Evolutionary conservation across 805 yeast species (phyloP).

Genomic region (Sugiyamaella marilandica): DNA sequence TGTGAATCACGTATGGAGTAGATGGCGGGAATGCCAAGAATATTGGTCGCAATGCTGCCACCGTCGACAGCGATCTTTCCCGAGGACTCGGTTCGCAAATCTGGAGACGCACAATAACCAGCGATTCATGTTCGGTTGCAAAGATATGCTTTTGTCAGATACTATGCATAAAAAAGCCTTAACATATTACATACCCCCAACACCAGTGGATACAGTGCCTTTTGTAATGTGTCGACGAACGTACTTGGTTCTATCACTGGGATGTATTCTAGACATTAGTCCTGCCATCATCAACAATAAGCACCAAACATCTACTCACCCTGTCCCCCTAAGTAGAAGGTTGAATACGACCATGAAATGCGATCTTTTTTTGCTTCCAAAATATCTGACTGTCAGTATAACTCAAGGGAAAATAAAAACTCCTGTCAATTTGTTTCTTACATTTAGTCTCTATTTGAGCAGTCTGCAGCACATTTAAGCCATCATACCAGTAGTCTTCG

Average conservation of each 20-base stretch:
- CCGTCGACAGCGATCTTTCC: constrained; percentile 14
- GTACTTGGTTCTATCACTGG: constrained; percentile 44
- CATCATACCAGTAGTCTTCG: constrained; percentile 49
- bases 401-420: not conserved
- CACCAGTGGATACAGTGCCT: constrained; percentile 35
- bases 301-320: not conserved
- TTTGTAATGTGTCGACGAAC: constrained; percentile 46
- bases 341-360: constrained; percentile 36
- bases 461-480: constrained; percentile 58
- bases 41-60: constrained; percentile 50
- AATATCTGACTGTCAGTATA: constrained; percentile 26
- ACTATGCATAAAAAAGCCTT: constrained; percentile 32
- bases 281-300: not conserved
- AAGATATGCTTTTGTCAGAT: constrained; percentile 62
- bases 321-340: constrained; percentile 27
- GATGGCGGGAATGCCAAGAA: constrained; percentile 64
- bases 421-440: not conserved
- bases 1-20: constrained; percentile 61
- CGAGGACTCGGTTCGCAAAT: constrained; percentile 46
- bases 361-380: constrained; percentile 41
- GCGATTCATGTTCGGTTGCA: constrained; percentile 58
- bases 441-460: constrained; percentile 68
- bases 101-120: constrained; percentile 64
- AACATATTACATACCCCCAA: constrained; percentile 11
- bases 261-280: constrained; percentile 23